Percentiles rank a stretch among this genome's conserved stretches.
phyloP scores from a whole-genome alignment of 1,284 basidiomycete species.

The Cryptococcus sp. region DNA sequence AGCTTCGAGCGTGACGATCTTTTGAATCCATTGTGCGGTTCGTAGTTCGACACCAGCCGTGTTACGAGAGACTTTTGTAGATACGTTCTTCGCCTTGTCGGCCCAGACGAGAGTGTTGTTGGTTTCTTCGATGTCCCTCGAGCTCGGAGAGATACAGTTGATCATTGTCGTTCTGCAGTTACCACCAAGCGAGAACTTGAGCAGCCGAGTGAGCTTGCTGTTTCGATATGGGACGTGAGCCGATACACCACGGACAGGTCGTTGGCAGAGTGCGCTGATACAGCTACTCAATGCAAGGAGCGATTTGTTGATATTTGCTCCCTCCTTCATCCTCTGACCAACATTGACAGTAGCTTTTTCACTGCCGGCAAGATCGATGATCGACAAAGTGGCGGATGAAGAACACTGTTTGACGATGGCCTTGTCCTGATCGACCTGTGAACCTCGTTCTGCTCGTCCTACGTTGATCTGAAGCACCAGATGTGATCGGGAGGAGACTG shows the following conservation, averaged over 20 bases:
- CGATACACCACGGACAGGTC: slow-evolving; percentile 71
- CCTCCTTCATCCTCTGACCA: slow-evolving; percentile 96
- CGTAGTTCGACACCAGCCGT: slow-evolving; percentile 90
- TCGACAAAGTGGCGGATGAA: slow-evolving; percentile 86
- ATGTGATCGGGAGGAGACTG: slow-evolving; percentile 91
- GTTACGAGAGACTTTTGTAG: slow-evolving; percentile 87
- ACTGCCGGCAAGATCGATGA: slow-evolving; percentile 94
- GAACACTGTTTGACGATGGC: slow-evolving; percentile 57
- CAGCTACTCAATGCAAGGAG: slow-evolving; percentile 92
- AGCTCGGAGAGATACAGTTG: slow-evolving; percentile 91
- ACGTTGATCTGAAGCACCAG: slow-evolving; percentile 94
- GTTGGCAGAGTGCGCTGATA: slow-evolving; percentile 85
- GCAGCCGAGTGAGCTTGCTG: slow-evolving; percentile 90
- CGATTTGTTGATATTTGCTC: slow-evolving; percentile 97
- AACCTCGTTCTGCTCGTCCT: slow-evolving; percentile 65
- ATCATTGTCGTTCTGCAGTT: slow-evolving; percentile 99
- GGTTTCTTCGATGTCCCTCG: slow-evolving; percentile 93
- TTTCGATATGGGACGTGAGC: slow-evolving; percentile 94
- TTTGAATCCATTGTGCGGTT: slow-evolving; percentile 89
- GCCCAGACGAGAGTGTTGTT: slow-evolving; percentile 96
- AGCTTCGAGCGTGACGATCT: slow-evolving; percentile 67
- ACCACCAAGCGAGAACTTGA: slow-evolving; percentile 94
- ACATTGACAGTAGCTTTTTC: slow-evolving; percentile 95
- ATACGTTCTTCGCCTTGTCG: slow-evolving; percentile 93
- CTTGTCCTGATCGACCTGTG: slow-evolving; percentile 47